Evolutionary conservation across 1,284 basidiomycete species (phyloP), one percentile per base, ranked within the genome.

Genomic region (Sparassis latifolia): DNA sequence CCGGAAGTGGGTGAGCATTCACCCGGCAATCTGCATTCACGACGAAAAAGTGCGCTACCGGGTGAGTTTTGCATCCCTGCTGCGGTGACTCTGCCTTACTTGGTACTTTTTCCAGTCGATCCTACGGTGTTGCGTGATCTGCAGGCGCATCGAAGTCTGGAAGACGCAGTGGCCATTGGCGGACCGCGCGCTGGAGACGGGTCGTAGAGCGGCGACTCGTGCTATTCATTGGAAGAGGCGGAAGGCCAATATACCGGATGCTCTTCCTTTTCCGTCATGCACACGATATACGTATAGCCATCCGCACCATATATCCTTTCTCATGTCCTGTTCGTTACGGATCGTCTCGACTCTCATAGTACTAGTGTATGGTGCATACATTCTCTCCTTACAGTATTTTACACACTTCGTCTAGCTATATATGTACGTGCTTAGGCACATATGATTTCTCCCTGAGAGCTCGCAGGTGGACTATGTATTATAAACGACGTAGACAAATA

Each of bases 71-170:
- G 51, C 58, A 44, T 54, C 52, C 32, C 47, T 33, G 44, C 47
- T 51, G 50, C 51, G 39, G 31, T 51, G 49, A 45, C 28, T 28
- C 42, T 52, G 53, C 42, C 55, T 62, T 43, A 59, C 58, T 49
- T 52, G 45, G 52, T 56, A 32, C 52, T 48, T 48, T 51, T 44
- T 44, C 52, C 68, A 86, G 89, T 94, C 58, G 92, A 96, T 67
- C 91, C 92, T 1, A 81, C 82, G 37, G 92, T 95, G 33, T 73
- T 94, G 61, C 84, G 86, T 40, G 92, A 95, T 72, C 74, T 96
- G 47, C 89, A 94, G 69, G 85, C 86, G 28, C 89, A 92, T 66
- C 76, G 85, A 68, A 92, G 84, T 71, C 76, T 92, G 56, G 89
- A 92, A 49, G 84, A 87, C 49, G 52, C 56, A 35, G 58, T 60